phyloP scores from a whole-genome alignment of 805 yeast species.

The Saturnispora diversa region DNA sequence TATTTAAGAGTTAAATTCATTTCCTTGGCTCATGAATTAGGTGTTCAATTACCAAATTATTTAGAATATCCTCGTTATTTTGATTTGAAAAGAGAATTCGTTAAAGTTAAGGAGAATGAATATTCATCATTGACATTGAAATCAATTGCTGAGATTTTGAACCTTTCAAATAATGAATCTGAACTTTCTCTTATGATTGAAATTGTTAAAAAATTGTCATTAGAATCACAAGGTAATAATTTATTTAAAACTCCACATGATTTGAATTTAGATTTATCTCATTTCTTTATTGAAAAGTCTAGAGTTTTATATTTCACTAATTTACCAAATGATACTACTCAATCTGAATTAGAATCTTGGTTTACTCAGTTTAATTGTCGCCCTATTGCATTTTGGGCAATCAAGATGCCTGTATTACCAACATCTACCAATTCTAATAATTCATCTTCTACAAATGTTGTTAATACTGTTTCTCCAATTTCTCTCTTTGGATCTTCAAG shows the following conservation, averaged over 20 bases:
- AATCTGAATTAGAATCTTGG: slow-evolving; percentile 86
- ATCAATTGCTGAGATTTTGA: neutral
- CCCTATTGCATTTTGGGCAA: slow-evolving; percentile 85
- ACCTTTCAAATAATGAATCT: neutral
- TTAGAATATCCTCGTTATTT: slow-evolving; percentile 69
- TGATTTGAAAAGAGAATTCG: slow-evolving; percentile 66
- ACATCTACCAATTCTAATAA: too few relatives aligned
- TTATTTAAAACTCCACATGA: slow-evolving; percentile 69
- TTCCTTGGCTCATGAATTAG: slow-evolving; percentile 73
- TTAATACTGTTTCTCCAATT: slow-evolving; percentile 10
- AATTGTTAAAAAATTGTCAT: slow-evolving; percentile 2
- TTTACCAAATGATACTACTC: slow-evolving; percentile 79
- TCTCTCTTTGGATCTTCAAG: slow-evolving; percentile 6
- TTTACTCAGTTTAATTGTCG: slow-evolving; percentile 79
- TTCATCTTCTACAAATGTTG: neutral
- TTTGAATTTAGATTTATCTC: slow-evolving; percentile 59
- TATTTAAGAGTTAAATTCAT: slow-evolving; percentile 70
- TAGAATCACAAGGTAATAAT: neutral
- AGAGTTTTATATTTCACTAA: slow-evolving; percentile 74
- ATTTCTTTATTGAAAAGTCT: slow-evolving; percentile 63
- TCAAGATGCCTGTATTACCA: slow-evolving; percentile 23
- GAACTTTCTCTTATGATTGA: too few relatives aligned
- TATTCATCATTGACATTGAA: neutral
- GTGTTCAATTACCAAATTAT: slow-evolving; percentile 62
- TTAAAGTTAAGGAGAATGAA: slow-evolving; percentile 50